Evolutionary conservation across 768 basidiomycete genomes (phyloP).

Genomic region (Amanita inopinata): DNA sequence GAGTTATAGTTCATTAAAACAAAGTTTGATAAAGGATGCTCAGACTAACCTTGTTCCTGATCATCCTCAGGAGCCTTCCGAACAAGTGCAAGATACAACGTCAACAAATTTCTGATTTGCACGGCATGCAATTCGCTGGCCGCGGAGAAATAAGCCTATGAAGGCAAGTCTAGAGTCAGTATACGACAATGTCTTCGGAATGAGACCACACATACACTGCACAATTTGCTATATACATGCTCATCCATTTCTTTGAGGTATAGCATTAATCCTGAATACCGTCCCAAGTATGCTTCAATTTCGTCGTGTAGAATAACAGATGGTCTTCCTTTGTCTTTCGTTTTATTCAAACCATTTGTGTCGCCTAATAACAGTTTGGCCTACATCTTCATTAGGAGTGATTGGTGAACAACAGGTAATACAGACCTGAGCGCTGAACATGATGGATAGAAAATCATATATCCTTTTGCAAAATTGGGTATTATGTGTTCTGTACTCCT

Average conservation of each 20-base stretch:
- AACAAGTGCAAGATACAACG: constrained; percentile 45
- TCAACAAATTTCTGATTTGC: constrained; percentile 71
- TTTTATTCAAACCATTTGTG: constrained; percentile 42
- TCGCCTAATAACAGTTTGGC: constrained; percentile 61
- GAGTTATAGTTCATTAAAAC: constrained; percentile 1
- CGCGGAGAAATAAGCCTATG: constrained; percentile 83
- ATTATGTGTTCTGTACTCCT: constrained; percentile 87
- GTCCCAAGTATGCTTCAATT: constrained; percentile 76
- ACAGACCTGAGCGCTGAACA: constrained; percentile 82
- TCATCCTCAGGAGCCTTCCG: constrained; percentile 69
- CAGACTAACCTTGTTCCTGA: constrained; percentile 50
- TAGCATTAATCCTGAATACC: constrained; percentile 83
- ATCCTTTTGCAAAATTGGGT: constrained; percentile 89
- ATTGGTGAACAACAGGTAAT: neutral
- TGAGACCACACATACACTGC: constrained; percentile 54
- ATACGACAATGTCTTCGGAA: neutral
- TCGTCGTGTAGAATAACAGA: constrained; percentile 52
- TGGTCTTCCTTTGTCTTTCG: constrained; percentile 33
- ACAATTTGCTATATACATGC: constrained; percentile 74
- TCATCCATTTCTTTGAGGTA: constrained; percentile 98
- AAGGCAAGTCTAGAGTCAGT: constrained; percentile 6
- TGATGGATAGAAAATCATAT: constrained; percentile 81
- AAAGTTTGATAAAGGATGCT: neutral
- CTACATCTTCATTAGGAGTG: constrained; percentile 24
- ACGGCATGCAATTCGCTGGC: constrained; percentile 72